These are phyloP conservation scores for Eremothecium sinecaudum DNA, from an alignment of 1,139 yeast genomes.

Conservation along the genomic window DNA sequence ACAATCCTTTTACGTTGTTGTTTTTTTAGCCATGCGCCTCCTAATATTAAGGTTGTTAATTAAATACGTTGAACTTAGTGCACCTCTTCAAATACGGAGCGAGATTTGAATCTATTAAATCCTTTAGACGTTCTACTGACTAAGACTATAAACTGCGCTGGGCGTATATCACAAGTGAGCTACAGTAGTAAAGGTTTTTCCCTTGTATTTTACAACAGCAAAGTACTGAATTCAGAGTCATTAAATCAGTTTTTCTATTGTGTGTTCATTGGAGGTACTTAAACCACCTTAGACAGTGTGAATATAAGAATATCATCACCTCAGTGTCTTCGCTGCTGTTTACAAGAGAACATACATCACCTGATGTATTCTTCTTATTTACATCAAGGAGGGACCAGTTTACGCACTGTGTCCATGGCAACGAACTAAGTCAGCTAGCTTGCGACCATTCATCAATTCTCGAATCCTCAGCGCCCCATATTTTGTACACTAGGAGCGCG, in stretches of 20 bases:
- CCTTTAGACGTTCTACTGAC: too few species aligned
- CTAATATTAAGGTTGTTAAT: too few species aligned
- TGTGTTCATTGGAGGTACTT: constrained; percentile 30
- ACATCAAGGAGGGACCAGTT: background rate
- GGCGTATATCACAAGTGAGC: too few species aligned
- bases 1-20: too few species aligned
- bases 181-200: too few species aligned
- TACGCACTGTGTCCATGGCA: too few species aligned
- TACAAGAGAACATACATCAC: constrained; percentile 7
- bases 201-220: too few species aligned
- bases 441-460: constrained; percentile 35
- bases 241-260: constrained; percentile 32
- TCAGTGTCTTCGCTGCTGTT: constrained; percentile 3
- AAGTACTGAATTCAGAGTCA: constrained; percentile 29
- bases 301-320: constrained; percentile 30
- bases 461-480: constrained; percentile 26
- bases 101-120: too few species aligned
- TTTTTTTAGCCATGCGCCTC: too few species aligned
- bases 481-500: constrained; percentile 31
- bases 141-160: too few species aligned
- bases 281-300: constrained; percentile 34
- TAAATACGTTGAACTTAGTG: too few species aligned
- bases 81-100: too few species aligned
- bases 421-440: constrained; percentile 29
- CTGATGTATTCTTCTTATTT: constrained; percentile 6